A percentile compares a stretch with the other conserved stretches of the same genome.
Evolutionary conservation across 2,329 filamentous ascomycete genomes (phyloP).

Genomic region (Aspergillus melleus): DNA sequence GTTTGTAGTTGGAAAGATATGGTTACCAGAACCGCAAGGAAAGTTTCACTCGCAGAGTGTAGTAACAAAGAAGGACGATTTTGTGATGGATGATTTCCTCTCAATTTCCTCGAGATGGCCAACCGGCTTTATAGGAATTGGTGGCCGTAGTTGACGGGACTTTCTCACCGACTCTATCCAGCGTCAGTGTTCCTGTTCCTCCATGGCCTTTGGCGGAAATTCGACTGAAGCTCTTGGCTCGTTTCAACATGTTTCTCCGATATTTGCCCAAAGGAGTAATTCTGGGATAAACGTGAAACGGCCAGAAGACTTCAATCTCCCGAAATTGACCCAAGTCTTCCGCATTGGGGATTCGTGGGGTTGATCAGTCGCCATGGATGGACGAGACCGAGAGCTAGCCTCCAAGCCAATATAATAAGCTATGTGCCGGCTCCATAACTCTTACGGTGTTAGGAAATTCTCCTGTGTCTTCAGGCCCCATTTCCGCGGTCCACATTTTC

Average conservation of each 20-base stretch:
- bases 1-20: background rate
- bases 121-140: background rate
- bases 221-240: background rate
- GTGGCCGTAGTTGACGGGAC: background rate
- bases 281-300: conserved; percentile 3
- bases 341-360: background rate
- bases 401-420: background rate
- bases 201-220: conserved; percentile 5
- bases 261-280: background rate
- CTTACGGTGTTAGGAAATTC: background rate
- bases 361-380: background rate
- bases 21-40: conserved; percentile 1
- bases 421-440: background rate
- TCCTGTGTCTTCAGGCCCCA: background rate
- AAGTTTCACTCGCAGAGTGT: background rate
- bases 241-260: conserved; percentile 1
- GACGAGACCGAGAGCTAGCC: background rate
- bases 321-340: background rate
- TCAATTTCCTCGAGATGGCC: background rate
- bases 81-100: background rate
- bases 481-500: background rate
- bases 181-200: background rate
- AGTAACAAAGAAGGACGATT: background rate
- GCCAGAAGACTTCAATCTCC: background rate
- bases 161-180: background rate